Percentiles rank a stretch among this genome's conserved stretches.
Evolutionary conservation across 2,329 filamentous ascomycete species (phyloP).

Genomic region (Esteya vermicola): DNA sequence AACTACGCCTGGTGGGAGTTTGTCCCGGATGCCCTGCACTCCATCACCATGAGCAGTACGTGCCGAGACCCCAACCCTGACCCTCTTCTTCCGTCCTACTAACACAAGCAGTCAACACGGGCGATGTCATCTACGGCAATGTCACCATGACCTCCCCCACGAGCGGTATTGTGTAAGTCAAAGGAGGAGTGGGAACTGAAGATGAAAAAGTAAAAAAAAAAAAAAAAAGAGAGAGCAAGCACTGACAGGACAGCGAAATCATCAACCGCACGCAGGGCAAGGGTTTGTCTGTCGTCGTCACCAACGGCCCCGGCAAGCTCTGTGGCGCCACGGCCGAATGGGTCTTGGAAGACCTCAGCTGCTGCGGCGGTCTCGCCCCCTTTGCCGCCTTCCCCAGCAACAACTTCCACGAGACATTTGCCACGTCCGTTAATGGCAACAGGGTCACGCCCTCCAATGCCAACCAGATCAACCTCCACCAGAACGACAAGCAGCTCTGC

Average conservation of each 20-base stretch:
- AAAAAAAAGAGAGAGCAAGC: too few species aligned
- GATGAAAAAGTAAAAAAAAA: too few species aligned
- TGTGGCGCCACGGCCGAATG: neutral
- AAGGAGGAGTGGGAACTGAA: neutral
- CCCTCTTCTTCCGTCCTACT: neutral
- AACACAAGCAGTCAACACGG: neutral
- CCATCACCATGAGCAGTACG: neutral
- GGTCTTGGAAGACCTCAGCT: neutral
- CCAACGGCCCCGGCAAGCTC: neutral
- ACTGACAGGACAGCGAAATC: neutral
- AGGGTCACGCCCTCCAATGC: neutral
- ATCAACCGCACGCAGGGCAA: neutral
- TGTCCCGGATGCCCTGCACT: neutral
- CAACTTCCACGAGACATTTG: neutral
- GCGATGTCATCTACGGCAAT: neutral
- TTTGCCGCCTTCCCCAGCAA: neutral
- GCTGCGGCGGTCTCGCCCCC: neutral
- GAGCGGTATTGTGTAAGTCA: neutral
- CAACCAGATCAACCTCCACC: neutral
- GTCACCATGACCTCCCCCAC: neutral
- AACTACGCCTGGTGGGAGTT: constrained; percentile 1
- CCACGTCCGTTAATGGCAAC: neutral
- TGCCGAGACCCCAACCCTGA: neutral
- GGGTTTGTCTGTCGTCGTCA: neutral
- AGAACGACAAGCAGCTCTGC: neutral